Evolutionary conservation across 805 yeast genomes (phyloP).

Genomic region (Kodamaea kaohsiungensis): DNA sequence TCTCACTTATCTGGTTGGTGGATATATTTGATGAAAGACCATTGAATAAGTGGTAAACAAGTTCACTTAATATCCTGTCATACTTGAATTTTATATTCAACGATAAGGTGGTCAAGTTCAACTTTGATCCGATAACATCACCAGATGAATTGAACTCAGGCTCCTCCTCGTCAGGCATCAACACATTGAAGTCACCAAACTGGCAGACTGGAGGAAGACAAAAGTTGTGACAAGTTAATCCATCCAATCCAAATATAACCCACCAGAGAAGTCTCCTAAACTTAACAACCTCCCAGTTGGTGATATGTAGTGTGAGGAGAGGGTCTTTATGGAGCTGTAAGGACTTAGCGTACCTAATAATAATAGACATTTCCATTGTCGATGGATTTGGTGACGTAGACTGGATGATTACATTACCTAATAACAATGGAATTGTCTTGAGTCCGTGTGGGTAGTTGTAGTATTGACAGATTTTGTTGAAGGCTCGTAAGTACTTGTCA

Average conservation of each 20-base stretch:
- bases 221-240: slow-evolving; percentile 55
- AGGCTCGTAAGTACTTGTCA: slow-evolving; percentile 49
- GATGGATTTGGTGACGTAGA: slow-evolving; percentile 58
- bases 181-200: slow-evolving; percentile 55
- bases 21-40: slow-evolving; percentile 45
- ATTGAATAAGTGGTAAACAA: slow-evolving; percentile 53
- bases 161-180: slow-evolving; percentile 52
- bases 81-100: slow-evolving; percentile 56
- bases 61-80: slow-evolving; percentile 52
- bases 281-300: slow-evolving; percentile 50
- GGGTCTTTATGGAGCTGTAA: slow-evolving; percentile 63
- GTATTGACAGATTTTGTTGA: slow-evolving; percentile 50
- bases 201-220: slow-evolving; percentile 55
- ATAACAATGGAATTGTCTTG: slow-evolving; percentile 42
- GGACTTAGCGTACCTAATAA: slow-evolving; percentile 57
- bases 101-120: slow-evolving; percentile 49
- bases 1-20: slow-evolving; percentile 40
- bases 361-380: slow-evolving; percentile 54
- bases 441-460: slow-evolving; percentile 49
- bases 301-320: slow-evolving; percentile 48
- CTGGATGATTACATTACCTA: slow-evolving; percentile 51
- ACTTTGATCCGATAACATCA: slow-evolving; percentile 32
- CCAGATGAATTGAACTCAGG: slow-evolving; percentile 27
- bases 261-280: slow-evolving; percentile 64
- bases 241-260: slow-evolving; percentile 62